Evolutionary conservation across 2,329 filamentous ascomycete genomes (phyloP).

Genomic region (Phyllosticta paracitricarpa): DNA sequence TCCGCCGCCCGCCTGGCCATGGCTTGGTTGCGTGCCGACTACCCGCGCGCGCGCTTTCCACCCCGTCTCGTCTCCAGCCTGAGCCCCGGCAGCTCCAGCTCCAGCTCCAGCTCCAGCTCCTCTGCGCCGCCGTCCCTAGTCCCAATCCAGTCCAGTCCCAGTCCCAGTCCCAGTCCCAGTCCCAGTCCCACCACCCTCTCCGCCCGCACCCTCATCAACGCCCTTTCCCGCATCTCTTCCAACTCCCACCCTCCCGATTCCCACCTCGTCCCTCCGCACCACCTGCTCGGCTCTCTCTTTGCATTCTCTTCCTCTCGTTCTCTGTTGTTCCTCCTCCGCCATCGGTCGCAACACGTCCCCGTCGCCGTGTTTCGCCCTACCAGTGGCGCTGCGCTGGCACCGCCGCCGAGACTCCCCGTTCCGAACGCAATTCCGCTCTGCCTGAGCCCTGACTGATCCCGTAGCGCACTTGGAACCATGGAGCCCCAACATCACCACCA

Average conservation of each 20-base stretch:
- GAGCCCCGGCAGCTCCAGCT: neutral
- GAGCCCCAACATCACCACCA: constrained; percentile 4
- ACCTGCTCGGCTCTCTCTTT: neutral
- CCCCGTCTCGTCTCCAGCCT: too few species aligned
- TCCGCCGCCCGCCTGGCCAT: too few species aligned
- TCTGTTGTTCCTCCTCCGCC: neutral
- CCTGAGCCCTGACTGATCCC: constrained; percentile 11
- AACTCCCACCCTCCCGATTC: neutral
- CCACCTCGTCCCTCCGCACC: neutral
- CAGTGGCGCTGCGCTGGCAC: neutral
- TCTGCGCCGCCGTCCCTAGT: neutral
- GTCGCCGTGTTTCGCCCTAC: neutral
- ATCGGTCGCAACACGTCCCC: neutral
- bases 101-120: neutral
- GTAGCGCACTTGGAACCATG: constrained; percentile 14
- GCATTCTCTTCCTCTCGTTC: neutral
- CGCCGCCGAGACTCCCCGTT: neutral
- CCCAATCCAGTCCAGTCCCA: neutral
- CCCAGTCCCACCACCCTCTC: neutral
- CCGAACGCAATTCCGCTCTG: neutral
- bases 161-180: neutral
- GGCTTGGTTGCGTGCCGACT: too few species aligned
- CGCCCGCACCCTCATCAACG: neutral
- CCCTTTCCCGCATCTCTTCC: neutral
- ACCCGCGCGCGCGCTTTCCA: too few species aligned